Base-by-base conservation (phyloP, 257 asterid species). In the Vinca minor region DNA sequence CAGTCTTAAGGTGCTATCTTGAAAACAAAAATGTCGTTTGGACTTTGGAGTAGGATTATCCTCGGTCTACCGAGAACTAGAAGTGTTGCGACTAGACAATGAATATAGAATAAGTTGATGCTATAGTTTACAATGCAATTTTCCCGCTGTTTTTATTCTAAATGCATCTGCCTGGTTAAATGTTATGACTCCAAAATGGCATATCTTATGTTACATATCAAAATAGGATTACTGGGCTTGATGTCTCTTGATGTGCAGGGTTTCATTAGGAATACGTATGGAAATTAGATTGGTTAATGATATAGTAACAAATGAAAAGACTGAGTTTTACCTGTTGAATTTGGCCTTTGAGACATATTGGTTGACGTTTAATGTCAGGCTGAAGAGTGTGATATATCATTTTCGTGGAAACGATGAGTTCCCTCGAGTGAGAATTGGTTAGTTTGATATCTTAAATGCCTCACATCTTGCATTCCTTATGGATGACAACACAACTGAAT, bases 341-440 rank as follows among this genome's bases (percentile, higher is more conserved):
- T 49, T 29, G 18, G 59, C 10, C 47, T 20, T 29, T 21, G 18
- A 39, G 64, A 62, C 56, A 60, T 52, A 18, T 8, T 20, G 2
- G 20, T 70, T 31, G 23, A 5, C 39, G 45, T 62, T 67, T 4
- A 26, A 46, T 55, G 17, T 49, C 62, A 89, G 96, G 90, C 65
- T 87, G 73, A 89, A 79, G 77, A 92, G 85, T 45, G 89, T 89
- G 78, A 89, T 87, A 71, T 38, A 79, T 79, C 82, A 84, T 81
- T 92, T 89, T 68, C 96, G 79, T 32, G 89, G 87, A 66, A 92
- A 88, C 73, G 78, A 53, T 71, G 95, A 86, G 69, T 89, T 89
- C 77, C 96, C 98, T 68, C 89, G 98, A 71, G 66, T 92, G 69
- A 84, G 98, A 76, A 92, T 92, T 49, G 98, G 98, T 92, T 65